A percentile compares a stretch with the other conserved stretches of the same genome.
These are phyloP conservation scores for Periglandula ipomoeae DNA, from an alignment of 2,329 filamentous ascomycete species.

Conservation along the genomic window DNA sequence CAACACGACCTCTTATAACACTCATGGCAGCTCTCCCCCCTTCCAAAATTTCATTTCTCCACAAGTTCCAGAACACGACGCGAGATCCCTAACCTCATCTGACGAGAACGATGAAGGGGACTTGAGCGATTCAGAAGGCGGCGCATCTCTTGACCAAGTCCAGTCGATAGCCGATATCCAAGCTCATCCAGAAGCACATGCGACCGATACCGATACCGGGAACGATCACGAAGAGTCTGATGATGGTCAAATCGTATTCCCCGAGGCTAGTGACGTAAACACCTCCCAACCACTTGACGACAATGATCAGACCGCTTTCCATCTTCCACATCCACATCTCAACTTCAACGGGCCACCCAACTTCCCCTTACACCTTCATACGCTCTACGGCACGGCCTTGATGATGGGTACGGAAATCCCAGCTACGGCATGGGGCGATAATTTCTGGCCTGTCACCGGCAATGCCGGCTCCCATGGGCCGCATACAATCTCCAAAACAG, in stretches of 20 bases:
- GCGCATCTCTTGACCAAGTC: slow-evolving; percentile 16
- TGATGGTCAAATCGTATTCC: neutral
- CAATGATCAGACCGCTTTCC: slow-evolving; percentile 6
- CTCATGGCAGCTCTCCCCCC: neutral
- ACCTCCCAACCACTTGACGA: slow-evolving; percentile 7
- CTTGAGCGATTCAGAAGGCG: slow-evolving; percentile 27
- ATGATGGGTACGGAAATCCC: slow-evolving; percentile 1
- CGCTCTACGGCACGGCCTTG: neutral
- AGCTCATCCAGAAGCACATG: neutral
- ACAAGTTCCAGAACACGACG: slow-evolving; percentile 5
- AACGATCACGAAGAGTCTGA: neutral
- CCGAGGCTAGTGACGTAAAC: slow-evolving; percentile 3
- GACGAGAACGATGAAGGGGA: slow-evolving; percentile 19
- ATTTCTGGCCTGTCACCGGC: neutral
- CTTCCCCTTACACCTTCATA: neutral
- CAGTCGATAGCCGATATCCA: neutral
- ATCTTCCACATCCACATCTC: neutral
- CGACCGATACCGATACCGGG: neutral
- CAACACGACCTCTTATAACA: neutral
- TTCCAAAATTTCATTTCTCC: neutral
- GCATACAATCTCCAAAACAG: slow-evolving; percentile 2
- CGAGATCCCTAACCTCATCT: neutral
- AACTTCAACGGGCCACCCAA: slow-evolving; percentile 2
- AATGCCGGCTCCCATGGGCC: neutral
- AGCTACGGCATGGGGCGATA: neutral